phyloP scores from a whole-genome alignment of 352 stramenopile species.

The Phytophthora fragariaefolia region DNA sequence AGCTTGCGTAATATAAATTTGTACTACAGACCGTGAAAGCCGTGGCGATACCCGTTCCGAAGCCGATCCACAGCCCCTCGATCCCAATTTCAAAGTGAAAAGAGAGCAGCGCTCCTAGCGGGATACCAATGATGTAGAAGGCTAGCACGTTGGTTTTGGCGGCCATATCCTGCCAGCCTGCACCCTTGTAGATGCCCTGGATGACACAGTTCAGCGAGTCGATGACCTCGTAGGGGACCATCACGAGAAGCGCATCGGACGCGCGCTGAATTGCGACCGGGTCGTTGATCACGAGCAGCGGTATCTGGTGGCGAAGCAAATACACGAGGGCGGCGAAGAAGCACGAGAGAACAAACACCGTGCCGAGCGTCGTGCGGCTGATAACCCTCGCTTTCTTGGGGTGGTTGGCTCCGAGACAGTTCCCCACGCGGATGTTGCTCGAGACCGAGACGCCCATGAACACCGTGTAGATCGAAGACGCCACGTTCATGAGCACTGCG shows the following conservation, averaged over 20 bases:
- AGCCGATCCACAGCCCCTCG: slow-evolving; percentile 85
- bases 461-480: slow-evolving; percentile 69
- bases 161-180: slow-evolving; percentile 70
- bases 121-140: slow-evolving; percentile 84
- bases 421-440: slow-evolving; percentile 80
- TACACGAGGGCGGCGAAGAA: slow-evolving; percentile 48
- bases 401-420: slow-evolving; percentile 81
- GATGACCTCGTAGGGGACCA: slow-evolving; percentile 78
- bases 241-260: slow-evolving; percentile 62
- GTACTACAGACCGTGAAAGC: slow-evolving; percentile 53
- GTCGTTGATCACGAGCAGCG: slow-evolving; percentile 63
- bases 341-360: slow-evolving; percentile 50
- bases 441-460: slow-evolving; percentile 75
- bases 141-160: slow-evolving; percentile 78
- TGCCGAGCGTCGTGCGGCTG: slow-evolving; percentile 49
- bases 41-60: slow-evolving; percentile 53
- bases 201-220: slow-evolving; percentile 77
- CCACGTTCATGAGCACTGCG: slow-evolving; percentile 76
- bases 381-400: slow-evolving; percentile 68
- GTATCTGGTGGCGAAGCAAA: slow-evolving; percentile 54
- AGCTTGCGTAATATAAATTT: slow-evolving; percentile 62
- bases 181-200: slow-evolving; percentile 83
- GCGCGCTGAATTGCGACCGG: slow-evolving; percentile 51
- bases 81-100: slow-evolving; percentile 57
- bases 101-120: slow-evolving; percentile 64